Evolutionary conservation across 352 stramenopile species (phyloP), one percentile per base, ranked within the genome.

Genomic region (Albugo laibachii): DNA sequence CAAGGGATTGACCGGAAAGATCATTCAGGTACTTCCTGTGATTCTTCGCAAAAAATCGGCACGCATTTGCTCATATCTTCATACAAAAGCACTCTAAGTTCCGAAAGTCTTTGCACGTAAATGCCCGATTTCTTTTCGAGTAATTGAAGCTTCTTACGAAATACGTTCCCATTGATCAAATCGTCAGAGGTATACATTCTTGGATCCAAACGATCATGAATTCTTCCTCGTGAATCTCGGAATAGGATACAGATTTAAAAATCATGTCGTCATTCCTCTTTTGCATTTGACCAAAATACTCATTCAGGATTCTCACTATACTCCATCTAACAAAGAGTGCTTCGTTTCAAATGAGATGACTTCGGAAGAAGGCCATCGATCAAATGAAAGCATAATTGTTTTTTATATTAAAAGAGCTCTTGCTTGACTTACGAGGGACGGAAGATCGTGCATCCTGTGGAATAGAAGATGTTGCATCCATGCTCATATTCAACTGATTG

Each of bases 191-290:
- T 57, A n/a, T 52, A n/a, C 1, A 44, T 24, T 2, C 54, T 49
- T 10, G 59, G 62, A 39, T 89, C 63, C 1, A 98, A 60, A 24
- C 98, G 57, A 59, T 98, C 93, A 51, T 94, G 80, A 46, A 98
- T 94, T 50, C 98, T 91, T 98, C 13, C 98, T 97, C 63, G n/a
- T n/a, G n/a, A n/a, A n/a, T 98, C 94, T 3, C 98, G 65, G 54
- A 87, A 92, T 2, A 76, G 89, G 13, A 89, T 76, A 0, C 67
- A 80, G 1, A 89, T 57, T 38, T 81, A 57, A 19, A 43, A 45
- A 13, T 57, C 53, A 31, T 31, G 24, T 31, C 24, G 24, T 45
- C 61, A 56, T 1, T 60, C 62, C 2, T 50, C 50, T 6, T 39
- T 36, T 78, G 66, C 18, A 86, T 50, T 8, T 62, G 61, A 0